These are phyloP conservation scores for Teratosphaeria epicoccoides DNA, from an alignment of 2,329 filamentous ascomycete genomes.

Conservation along the genomic window DNA sequence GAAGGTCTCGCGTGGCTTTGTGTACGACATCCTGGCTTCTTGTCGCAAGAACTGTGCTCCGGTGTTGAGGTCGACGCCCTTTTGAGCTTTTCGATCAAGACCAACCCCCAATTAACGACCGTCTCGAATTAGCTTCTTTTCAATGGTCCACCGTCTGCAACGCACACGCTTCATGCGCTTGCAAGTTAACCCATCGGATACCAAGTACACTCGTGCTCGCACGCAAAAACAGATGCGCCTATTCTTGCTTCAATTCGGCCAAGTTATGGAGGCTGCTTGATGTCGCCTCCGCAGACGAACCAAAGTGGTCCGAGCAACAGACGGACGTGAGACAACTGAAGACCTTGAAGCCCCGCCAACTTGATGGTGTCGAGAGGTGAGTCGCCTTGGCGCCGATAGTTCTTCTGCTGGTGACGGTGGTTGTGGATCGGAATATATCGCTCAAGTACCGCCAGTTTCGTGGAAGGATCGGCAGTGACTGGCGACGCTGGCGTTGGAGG, in stretches of 20 bases:
- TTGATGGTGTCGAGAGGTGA: constrained; percentile 56
- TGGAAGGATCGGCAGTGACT: neutral
- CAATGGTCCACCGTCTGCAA: neutral
- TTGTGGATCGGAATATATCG: constrained; percentile 10
- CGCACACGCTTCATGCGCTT: constrained; percentile 6
- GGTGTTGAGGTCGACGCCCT: neutral
- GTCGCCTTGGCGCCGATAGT: constrained; percentile 25
- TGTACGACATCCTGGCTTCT: constrained; percentile 38
- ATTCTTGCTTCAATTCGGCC: constrained; percentile 24
- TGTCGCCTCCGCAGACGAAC: constrained; percentile 90
- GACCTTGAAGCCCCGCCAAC: constrained; percentile 76
- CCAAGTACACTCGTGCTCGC: neutral
- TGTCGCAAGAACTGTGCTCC: neutral
- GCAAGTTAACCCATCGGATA: constrained; percentile 23
- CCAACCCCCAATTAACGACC: neutral
- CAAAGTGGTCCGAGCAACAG: constrained; percentile 89
- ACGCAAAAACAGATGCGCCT: neutral
- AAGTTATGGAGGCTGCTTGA: constrained; percentile 92
- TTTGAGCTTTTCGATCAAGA: neutral
- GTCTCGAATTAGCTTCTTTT: neutral
- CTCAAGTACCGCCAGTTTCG: constrained; percentile 6
- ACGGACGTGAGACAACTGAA: constrained; percentile 64
- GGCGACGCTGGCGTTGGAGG: neutral
- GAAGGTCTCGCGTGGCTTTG: constrained; percentile 55
- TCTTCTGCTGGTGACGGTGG: constrained; percentile 4